Base-by-base conservation (phyloP, 176 grass and related monocot species). In the Oryza rufipogon region DNA sequence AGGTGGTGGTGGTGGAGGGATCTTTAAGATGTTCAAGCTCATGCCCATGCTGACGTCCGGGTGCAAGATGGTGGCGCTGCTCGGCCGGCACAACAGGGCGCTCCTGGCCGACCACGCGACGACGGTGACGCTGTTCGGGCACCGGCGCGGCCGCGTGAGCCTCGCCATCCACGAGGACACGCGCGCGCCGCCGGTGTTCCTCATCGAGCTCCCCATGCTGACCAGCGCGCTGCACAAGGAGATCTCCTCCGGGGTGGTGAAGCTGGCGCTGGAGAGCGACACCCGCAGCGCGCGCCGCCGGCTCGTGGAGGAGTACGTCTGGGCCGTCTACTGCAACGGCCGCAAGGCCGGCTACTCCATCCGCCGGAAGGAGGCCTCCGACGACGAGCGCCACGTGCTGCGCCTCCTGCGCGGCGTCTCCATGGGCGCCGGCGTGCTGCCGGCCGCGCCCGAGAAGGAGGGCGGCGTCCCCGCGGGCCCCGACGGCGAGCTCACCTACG, bases 21-120 rank as follows among this genome's bases (percentile, higher is more conserved):
- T 98, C 83, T 98, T 98, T 22, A 89, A 88, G 83, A 93, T 95
- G 89, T 98, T 95, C 86, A 98, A 98, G 89, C 89, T 98, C 32
- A 82, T 95, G 46, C 96, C 96, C 4, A 95, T 98, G 96, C 93
- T 98, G 11, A 80, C 89, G 17, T 98, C 95, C 2, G 95, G 95
- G 9, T 97, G 95, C 92, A 97, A 97, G 87, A 93, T 97, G 95
- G 95, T 94, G 74, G 88, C 90, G 19, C 88, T 97, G 63, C 84
- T 97, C 0, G 92, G 88, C 26, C 70, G 85, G 86, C 92, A 92
- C 10, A 92, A 92, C 84, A 71, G 81, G 20, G 84, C 92, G 10
- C 82, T 97, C 81, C 87, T 97, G 46, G 87, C 90, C 3, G 95
- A 97, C 90, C 89, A 92, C 39, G 95, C 95, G 1, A 91, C 88